Evolutionary conservation across 2,329 filamentous ascomycete species (phyloP).

Genomic region (Neofusicoccum ribis): DNA sequence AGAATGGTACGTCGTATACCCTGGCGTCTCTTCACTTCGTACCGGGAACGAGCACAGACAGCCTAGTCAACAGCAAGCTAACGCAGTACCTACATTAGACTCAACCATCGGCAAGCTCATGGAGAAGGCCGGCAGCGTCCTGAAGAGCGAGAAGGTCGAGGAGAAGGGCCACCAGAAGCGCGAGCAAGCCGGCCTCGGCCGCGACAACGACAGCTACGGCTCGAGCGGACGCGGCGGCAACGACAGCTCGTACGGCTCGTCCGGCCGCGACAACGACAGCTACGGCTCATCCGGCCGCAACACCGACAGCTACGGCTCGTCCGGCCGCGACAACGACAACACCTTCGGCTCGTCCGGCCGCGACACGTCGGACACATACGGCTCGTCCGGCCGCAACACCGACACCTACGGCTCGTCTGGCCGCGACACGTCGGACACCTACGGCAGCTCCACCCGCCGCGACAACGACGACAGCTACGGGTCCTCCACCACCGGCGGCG

Average conservation of each 20-base stretch:
- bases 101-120: conserved; percentile 58
- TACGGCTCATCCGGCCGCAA: not conserved
- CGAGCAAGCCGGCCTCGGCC: conserved; percentile 28
- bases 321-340: too few species aligned
- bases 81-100: conserved; percentile 33
- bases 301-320: too few species aligned
- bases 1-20: not conserved
- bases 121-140: conserved; percentile 57
- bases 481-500: too few species aligned
- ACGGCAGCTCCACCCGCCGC: not conserved
- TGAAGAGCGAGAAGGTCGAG: conserved; percentile 51
- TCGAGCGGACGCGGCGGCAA: not conserved
- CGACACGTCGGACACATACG: too few species aligned
- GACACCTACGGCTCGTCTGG: conserved; percentile 11
- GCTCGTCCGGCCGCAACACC: not conserved
- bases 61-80: not conserved
- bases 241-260: not conserved
- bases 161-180: conserved; percentile 55
- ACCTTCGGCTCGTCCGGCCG: too few species aligned
- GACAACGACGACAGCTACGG: too few species aligned
- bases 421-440: not conserved
- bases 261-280: not conserved
- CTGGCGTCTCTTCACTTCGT: not conserved
- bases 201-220: not conserved
- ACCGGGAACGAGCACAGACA: not conserved